Evolutionary conservation across 805 yeast species (phyloP).

Genomic region (Suhomyces sp.): DNA sequence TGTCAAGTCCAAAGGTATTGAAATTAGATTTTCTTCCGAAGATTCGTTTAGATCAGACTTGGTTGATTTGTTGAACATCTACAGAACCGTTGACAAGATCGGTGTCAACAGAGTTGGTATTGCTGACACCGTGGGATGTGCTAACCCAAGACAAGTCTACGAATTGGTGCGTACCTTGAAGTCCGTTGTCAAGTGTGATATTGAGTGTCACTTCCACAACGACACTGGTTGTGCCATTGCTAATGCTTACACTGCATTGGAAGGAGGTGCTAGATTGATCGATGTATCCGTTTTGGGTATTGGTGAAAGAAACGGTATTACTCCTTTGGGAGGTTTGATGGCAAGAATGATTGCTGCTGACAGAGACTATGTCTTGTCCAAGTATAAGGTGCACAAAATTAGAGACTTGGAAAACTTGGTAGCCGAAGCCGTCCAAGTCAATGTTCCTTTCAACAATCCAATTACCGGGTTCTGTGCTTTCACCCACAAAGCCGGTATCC

Average conservation of each 20-base stretch:
- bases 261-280: slow-evolving; percentile 59
- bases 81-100: slow-evolving; percentile 58
- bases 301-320: slow-evolving; percentile 64
- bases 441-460: slow-evolving; percentile 61
- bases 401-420: slow-evolving; percentile 58
- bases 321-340: slow-evolving; percentile 61
- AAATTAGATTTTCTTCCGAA: slow-evolving; percentile 57
- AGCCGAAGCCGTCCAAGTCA: slow-evolving; percentile 58
- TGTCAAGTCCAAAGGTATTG: slow-evolving; percentile 59
- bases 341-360: slow-evolving; percentile 64
- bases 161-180: slow-evolving; percentile 57
- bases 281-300: slow-evolving; percentile 60
- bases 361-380: slow-evolving; percentile 56
- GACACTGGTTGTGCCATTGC: slow-evolving; percentile 66
- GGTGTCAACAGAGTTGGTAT: slow-evolving; percentile 64
- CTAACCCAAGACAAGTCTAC: slow-evolving; percentile 61
- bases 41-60: slow-evolving; percentile 61
- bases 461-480: slow-evolving; percentile 64
- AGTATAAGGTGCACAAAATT: slow-evolving; percentile 53
- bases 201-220: slow-evolving; percentile 61
- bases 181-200: slow-evolving; percentile 56
- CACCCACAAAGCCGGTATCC: slow-evolving; percentile 64
- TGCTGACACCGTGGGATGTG: slow-evolving; percentile 64
- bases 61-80: slow-evolving; percentile 56
- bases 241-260: slow-evolving; percentile 60